Conservation (phyloP, 495 filamentous ascomycete genomes). For the Penicillium parvum region DNA sequence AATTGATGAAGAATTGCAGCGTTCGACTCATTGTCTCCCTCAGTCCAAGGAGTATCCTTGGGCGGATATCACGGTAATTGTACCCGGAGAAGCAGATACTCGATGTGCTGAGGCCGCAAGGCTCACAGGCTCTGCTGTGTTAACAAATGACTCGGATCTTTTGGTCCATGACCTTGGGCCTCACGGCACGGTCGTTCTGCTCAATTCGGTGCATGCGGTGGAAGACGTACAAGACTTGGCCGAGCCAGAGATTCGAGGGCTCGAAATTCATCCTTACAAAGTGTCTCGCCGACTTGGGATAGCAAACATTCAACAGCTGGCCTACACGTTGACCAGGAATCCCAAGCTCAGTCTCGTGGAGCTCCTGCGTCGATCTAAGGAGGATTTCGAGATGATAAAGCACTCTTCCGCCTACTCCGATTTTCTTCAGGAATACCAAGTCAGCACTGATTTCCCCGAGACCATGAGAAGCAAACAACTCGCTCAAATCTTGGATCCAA, state of each 20-base stretch:
- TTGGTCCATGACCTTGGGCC: constrained; percentile 60
- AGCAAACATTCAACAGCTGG: constrained; percentile 27
- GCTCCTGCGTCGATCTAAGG: constrained; percentile 29
- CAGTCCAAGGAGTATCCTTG: constrained; percentile 39
- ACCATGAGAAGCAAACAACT: neutral
- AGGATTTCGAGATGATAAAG: constrained; percentile 1
- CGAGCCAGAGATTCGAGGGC: constrained; percentile 28
- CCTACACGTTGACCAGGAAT: constrained; percentile 28
- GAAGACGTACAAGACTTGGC: constrained; percentile 12
- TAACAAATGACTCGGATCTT: constrained; percentile 75
- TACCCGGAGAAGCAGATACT: constrained; percentile 67
- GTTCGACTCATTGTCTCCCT: neutral
- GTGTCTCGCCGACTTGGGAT: constrained; percentile 40
- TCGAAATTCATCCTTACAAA: constrained; percentile 28
- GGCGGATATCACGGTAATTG: constrained; percentile 47
- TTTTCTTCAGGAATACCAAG: constrained; percentile 45
- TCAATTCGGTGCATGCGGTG: constrained; percentile 43
- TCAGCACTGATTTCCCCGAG: neutral
- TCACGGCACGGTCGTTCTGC: constrained; percentile 53
- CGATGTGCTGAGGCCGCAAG: constrained; percentile 58
- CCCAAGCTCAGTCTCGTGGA: constrained; percentile 25
- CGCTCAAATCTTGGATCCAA: constrained; percentile 23
- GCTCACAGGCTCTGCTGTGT: constrained; percentile 45
- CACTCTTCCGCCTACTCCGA: constrained; percentile 26
- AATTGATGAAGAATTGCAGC: constrained; percentile 15